These are phyloP conservation scores for Cynara cardunculus DNA, from an alignment of 129 eudicot species.

Conservation along the genomic window DNA sequence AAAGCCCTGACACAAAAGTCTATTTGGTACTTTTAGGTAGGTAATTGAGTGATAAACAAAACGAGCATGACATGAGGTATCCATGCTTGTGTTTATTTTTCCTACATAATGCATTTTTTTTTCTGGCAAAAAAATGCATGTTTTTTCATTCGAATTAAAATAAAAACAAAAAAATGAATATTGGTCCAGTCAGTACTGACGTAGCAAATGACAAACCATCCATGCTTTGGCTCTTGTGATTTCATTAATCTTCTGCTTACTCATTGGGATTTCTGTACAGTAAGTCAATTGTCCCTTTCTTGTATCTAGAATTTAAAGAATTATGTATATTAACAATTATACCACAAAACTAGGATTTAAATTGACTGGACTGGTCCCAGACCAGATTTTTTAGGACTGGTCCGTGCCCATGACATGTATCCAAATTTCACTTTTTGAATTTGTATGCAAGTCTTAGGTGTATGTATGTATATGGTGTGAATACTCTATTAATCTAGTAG, in stretches of 20 bases:
- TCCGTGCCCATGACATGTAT: background rate
- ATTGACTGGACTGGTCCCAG: background rate
- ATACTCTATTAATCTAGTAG: slow-evolving; percentile 1
- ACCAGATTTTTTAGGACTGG: background rate
- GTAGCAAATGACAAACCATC: slow-evolving; percentile 17
- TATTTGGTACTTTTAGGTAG: slow-evolving; percentile 8
- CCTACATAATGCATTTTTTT: slow-evolving; percentile 3
- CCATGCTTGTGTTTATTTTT: slow-evolving; percentile 27
- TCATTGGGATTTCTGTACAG: slow-evolving; percentile 10
- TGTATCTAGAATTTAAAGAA: background rate
- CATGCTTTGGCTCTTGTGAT: slow-evolving; percentile 21
- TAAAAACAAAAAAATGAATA: background rate
- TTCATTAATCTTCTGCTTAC: slow-evolving; percentile 12
- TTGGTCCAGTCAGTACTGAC: slow-evolving; percentile 19
- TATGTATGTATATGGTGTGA: background rate
- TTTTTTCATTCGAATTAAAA: background rate
- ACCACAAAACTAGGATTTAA: background rate
- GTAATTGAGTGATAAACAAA: slow-evolving; percentile 8
- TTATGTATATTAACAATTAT: slow-evolving; percentile 15
- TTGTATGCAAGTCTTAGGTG: slow-evolving; percentile 13
- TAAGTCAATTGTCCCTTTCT: slow-evolving; percentile 3
- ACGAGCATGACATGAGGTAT: slow-evolving; percentile 25
- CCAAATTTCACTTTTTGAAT: background rate
- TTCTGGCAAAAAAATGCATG: background rate
- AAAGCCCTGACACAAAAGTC: background rate